Conservation (phyloP, 2,329 filamentous ascomycete species). For the Zymoseptoria passerinii region DNA sequence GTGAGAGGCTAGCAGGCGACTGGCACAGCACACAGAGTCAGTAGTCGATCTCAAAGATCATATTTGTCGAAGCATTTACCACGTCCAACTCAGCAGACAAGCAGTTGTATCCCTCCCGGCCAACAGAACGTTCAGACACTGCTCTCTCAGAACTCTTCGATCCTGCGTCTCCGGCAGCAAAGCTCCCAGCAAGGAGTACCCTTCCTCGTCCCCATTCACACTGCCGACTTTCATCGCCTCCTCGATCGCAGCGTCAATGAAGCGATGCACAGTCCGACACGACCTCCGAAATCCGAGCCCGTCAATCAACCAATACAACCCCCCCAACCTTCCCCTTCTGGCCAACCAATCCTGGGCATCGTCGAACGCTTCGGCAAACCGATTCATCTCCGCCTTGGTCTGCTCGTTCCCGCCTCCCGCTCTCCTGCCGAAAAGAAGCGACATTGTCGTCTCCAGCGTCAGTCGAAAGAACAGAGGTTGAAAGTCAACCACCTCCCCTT, state of each 20-base stretch:
- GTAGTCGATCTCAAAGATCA: neutral
- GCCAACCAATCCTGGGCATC: neutral
- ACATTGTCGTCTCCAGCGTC: conserved; percentile 4
- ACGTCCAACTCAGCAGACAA: conserved; percentile 35
- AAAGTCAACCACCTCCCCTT: neutral
- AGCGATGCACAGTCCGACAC: conserved; percentile 3
- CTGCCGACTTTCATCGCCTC: conserved; percentile 1
- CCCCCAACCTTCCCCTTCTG: neutral
- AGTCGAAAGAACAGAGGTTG: conserved; percentile 2
- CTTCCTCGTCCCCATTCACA: neutral
- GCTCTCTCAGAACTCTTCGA: conserved; percentile 32
- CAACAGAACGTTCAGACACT: conserved; percentile 40
- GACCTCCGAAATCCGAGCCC: neutral
- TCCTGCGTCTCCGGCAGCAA: conserved; percentile 40
- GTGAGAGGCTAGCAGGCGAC: neutral
- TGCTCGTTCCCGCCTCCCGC: neutral
- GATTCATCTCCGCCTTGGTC: neutral
- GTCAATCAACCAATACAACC: conserved; percentile 4
- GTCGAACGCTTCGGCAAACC: neutral
- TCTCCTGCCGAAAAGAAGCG: conserved; percentile 2
- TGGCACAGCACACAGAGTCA: neutral
- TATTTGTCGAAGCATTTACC: conserved; percentile 19
- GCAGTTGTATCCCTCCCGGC: conserved; percentile 45
- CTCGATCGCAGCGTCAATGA: conserved; percentile 4
- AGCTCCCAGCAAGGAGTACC: conserved; percentile 47